Evolutionary conservation across 306 rosid genomes (phyloP).

Genomic region (Cyamopsis tetragonoloba): DNA sequence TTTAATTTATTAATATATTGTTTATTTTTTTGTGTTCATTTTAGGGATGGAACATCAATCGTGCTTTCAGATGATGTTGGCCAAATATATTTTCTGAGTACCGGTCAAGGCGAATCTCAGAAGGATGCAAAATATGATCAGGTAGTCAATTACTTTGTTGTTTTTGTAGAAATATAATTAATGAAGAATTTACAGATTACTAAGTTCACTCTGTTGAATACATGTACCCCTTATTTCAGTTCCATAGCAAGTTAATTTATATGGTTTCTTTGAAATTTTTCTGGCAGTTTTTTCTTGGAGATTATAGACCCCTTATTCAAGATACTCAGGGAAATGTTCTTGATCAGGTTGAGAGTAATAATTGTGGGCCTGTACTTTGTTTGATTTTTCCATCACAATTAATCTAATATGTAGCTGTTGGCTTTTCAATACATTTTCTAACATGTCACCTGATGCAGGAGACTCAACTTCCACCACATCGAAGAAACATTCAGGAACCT

Average conservation of each 20-base stretch:
- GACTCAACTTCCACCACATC: slow-evolving; percentile 65
- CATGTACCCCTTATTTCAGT: not conserved
- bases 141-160: slow-evolving; percentile 41
- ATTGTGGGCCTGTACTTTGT: slow-evolving; percentile 13
- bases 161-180: too few relatives aligned
- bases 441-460: slow-evolving; percentile 49
- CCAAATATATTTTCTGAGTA: slow-evolving; percentile 77
- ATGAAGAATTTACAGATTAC: too few relatives aligned
- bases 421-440: not conserved
- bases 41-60: slow-evolving; percentile 91
- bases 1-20: not conserved
- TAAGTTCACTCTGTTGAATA: too few relatives aligned
- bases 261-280: slow-evolving; percentile 26
- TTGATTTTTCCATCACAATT: slow-evolving; percentile 11
- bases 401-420: not conserved
- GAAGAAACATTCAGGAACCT: slow-evolving; percentile 81
- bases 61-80: slow-evolving; percentile 92
- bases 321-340: slow-evolving; percentile 67
- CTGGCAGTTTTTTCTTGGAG: slow-evolving; percentile 83
- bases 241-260: slow-evolving; percentile 18
- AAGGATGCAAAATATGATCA: slow-evolving; percentile 85
- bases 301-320: slow-evolving; percentile 74
- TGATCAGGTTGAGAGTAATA: slow-evolving; percentile 63
- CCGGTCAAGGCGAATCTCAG: slow-evolving; percentile 89
- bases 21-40: slow-evolving; percentile 17